Percentiles rank a stretch among this genome's conserved stretches.
These are phyloP conservation scores for Colletotrichum spinosum DNA, from an alignment of 2,329 filamentous ascomycete genomes.

Conservation along the genomic window DNA sequence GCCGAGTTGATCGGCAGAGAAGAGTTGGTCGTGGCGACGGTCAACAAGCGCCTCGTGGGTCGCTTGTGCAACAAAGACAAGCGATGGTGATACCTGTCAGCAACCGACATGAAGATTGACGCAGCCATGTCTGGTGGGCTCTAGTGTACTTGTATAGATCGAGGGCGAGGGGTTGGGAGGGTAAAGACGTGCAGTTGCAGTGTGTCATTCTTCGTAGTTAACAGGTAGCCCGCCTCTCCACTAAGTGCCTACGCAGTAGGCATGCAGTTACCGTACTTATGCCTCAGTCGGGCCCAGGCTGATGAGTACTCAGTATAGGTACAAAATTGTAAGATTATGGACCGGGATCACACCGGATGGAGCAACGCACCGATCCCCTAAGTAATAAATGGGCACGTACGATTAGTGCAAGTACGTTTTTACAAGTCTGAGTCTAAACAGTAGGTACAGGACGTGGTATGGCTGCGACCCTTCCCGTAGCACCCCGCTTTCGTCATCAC, in stretches of 20 bases:
- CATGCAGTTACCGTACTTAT: no score
- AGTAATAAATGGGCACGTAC: no score
- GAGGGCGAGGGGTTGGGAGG: background rate
- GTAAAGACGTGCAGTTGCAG: background rate
- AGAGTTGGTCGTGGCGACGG: constrained; percentile 12
- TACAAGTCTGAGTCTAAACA: no score
- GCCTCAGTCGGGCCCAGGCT: no score
- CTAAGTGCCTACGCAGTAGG: no score
- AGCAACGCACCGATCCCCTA: background rate
- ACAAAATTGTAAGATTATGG: background rate
- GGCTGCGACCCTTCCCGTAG: constrained; percentile 18
- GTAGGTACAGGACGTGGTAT: background rate
- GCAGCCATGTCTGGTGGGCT: constrained; percentile 7
- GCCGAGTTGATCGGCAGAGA: constrained; percentile 23
- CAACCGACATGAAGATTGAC: constrained; percentile 12
- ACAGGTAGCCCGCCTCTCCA: no score
- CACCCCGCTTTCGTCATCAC: constrained; percentile 35
- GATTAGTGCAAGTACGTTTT: no score
- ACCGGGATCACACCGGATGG: background rate
- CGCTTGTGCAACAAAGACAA: constrained; percentile 11
- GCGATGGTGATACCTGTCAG: constrained; percentile 3
- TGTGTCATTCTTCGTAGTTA: background rate
- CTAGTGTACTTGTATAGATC: background rate
- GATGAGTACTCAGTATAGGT: no score
- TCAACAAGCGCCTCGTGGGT: constrained; percentile 5